Base-by-base conservation (phyloP, 2,329 filamentous ascomycete species). In the Hymenoscyphus fraxineus region DNA sequence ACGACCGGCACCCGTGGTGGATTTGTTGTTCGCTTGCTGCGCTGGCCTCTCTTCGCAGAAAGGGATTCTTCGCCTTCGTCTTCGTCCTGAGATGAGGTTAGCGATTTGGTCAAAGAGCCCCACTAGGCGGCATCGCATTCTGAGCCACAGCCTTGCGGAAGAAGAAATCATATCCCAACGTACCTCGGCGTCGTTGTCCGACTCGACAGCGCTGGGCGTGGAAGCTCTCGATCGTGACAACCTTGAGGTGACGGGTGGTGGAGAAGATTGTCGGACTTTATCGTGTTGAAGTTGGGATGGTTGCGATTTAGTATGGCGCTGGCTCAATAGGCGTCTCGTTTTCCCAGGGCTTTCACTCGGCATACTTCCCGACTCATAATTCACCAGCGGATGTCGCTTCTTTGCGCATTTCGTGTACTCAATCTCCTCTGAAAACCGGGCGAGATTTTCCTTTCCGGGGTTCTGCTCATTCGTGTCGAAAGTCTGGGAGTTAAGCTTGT, bases 21-120 rank as follows among this genome's bases (percentile, higher is more conserved):
- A 12, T 27, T 51, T 19, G 44, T 22, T 12, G 44, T 51, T 22
- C 10, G n/a, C 10, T 22, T 51, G 19, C 44, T 27, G 19, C n/a
- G 44, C 10, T 22, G 44, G 22, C 19, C 7, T 27, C 22, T 22
- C 7, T 19, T 27, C 3, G 44, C 22, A 19, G n/a, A 51, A 22
- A 51, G 44, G 22, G 44, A 51, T 51, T 51, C 44, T 51, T 51
- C 44, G 44, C n/a, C 22, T 51, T 51, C 44, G 44, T n/a, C 22
- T 51, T 51, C 44, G 44, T 51, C 44, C 54, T 57, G 54, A 38
- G 31, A 15, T 41, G 12, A 16, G 10, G 35, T 65, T 65, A 62
- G 59, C 63, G 56, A 60, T 44, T 22, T 58, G 40, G 51, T 39
- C 35, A 7, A 22, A 19, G 59, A 54, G n/a, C 39, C 22, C 40